A percentile compares a stretch with the other conserved stretches of the same genome.
These are phyloP conservation scores for Rhodotorula sp. DNA, from an alignment of 1,284 basidiomycete species.

Conservation along the genomic window DNA sequence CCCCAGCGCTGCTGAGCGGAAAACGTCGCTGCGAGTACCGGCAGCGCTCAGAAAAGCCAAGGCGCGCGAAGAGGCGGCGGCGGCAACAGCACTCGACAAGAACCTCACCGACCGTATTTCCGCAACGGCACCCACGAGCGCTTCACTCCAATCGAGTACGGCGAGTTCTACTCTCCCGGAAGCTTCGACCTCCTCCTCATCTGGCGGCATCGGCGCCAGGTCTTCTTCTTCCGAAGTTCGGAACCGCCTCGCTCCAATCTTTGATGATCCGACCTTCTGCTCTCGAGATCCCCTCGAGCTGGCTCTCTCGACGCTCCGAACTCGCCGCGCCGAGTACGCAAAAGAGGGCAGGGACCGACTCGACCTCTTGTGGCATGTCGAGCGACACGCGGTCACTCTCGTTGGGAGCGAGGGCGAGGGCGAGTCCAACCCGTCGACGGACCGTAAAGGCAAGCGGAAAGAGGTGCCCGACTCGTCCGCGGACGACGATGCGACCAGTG, in stretches of 20 bases:
- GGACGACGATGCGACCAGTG: neutral
- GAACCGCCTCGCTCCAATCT: neutral
- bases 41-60: constrained; percentile 1
- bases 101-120: neutral
- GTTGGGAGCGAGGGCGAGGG: neutral
- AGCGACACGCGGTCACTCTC: neutral
- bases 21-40: neutral
- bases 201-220: neutral
- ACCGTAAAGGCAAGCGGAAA: constrained; percentile 22
- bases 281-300: neutral
- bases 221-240: neutral
- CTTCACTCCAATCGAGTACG: neutral
- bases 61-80: neutral
- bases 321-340: neutral
- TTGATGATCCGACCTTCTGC: neutral
- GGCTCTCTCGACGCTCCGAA: neutral
- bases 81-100: neutral
- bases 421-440: neutral
- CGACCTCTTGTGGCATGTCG: neutral
- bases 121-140: neutral
- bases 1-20: neutral
- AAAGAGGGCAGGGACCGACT: neutral
- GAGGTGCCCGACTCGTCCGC: neutral
- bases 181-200: neutral
- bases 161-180: too few species aligned